Evolutionary conservation across 371 early-diverging fungal species (phyloP), one percentile per base, ranked within the genome.

Genomic region (Nosema bombycis): DNA sequence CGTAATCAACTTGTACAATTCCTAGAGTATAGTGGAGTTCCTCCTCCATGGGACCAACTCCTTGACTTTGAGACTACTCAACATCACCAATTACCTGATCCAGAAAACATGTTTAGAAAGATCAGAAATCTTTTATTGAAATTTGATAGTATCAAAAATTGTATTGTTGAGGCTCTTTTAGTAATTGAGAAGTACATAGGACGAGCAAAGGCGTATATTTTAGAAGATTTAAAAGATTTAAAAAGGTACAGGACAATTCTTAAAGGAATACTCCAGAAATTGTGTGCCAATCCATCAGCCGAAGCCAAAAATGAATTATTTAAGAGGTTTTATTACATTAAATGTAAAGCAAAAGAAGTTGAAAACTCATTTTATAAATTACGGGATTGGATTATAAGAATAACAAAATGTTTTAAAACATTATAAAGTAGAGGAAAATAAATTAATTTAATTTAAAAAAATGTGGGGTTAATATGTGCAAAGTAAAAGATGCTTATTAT

Each of bases 101-200:
- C 81, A 66, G 61, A 67, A 18, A 72, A 55, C 21, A 38, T 80
- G 34, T 77, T 73, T 21, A 55, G 29, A 21, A 64, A 70, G 21
- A 80, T 80, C 36, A 55, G 65, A 28, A 58, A 76, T 60, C 29
- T 80, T 12, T 36, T 78, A 12, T 67, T 46, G 26, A 66, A 70
- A 4, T 67, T 83, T 64, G 80, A 83, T 14, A 75, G 46, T 36
- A 26, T 78, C 28, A 80, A 78, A 69, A 66, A 77, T 24, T 54
- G 72, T 38, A 73, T 83, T 4, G 64, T 70, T 10, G 77, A 80
- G 14, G 73, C 72, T 37, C 63, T 80, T 23, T 24, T 77, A 57
- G 71, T 77, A 28, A 64, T 80, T 12, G 77, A 80, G 30, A 73
- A 61, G 18, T 76, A 77, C 69, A 67, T 80, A 4, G 70, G 69